Percentiles rank a stretch among this genome's conserved stretches.
Conservation (phyloP, 2,329 filamentous ascomycete genomes). For the Epichloe brachyelytri region DNA sequence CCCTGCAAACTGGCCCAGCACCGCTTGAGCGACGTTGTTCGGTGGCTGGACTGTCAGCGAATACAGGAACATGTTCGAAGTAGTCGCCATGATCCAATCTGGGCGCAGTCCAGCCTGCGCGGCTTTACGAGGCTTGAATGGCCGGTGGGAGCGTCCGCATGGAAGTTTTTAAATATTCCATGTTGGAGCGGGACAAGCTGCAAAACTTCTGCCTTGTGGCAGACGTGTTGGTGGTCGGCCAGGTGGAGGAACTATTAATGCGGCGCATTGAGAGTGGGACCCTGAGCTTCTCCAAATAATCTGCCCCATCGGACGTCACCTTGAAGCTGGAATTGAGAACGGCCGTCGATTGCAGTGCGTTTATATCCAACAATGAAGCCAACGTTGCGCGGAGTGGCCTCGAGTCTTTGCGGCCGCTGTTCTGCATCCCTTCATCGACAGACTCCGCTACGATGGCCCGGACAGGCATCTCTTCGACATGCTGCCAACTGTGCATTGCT, state of each 20-base stretch:
- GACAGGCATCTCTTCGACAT: conserved; percentile 15
- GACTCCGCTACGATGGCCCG: conserved; percentile 11
- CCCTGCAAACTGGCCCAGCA: conserved; percentile 88
- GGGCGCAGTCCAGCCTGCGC: conserved; percentile 38
- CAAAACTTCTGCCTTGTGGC: conserved; percentile 17
- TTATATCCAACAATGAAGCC: conserved; percentile 23
- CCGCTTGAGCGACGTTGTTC: conserved; percentile 77
- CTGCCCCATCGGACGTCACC: neutral
- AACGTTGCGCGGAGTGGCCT: conserved; percentile 26
- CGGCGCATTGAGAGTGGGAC: conserved; percentile 16
- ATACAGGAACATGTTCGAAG: conserved; percentile 97
- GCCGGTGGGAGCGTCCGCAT: conserved; percentile 12
- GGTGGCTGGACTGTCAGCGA: conserved; percentile 90
- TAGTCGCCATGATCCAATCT: conserved; percentile 71
- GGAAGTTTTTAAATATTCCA: conserved; percentile 5
- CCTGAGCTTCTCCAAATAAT: conserved; percentile 17
- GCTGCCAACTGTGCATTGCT: conserved; percentile 13
- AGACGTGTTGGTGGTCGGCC: conserved; percentile 9
- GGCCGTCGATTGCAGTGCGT: neutral
- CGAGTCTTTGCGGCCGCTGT: conserved; percentile 27
- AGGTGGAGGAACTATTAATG: conserved; percentile 24
- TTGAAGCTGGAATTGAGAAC: neutral
- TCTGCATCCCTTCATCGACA: conserved; percentile 22
- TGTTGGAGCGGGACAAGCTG: conserved; percentile 13
- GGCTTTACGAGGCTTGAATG: conserved; percentile 21